Evolutionary conservation across 345 rosid genomes (phyloP).

Genomic region (Euphorbia tirucalli): DNA sequence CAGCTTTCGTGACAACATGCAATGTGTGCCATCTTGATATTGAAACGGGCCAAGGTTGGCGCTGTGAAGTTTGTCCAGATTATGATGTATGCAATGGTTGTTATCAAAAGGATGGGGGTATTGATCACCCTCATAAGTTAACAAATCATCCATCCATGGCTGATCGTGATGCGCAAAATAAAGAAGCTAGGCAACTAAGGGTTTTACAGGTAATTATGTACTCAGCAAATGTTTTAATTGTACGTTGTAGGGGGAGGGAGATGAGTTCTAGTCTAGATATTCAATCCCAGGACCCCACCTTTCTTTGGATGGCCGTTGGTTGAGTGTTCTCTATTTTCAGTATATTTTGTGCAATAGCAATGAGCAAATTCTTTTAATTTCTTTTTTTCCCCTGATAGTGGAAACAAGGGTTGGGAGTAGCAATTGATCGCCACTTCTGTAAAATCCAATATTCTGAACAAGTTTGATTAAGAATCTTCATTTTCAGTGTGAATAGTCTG

Average conservation of each 20-base stretch:
- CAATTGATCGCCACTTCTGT: neutral
- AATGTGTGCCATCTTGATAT: constrained; percentile 80
- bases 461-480: neutral
- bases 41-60: constrained; percentile 99
- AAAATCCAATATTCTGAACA: neutral
- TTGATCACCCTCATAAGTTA: constrained; percentile 95
- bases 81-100: constrained; percentile 91
- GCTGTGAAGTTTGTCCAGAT: constrained; percentile 94
- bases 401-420: neutral
- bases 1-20: constrained; percentile 96
- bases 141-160: constrained; percentile 82
- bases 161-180: constrained; percentile 95
- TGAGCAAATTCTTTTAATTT: neutral
- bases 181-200: constrained; percentile 91
- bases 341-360: neutral
- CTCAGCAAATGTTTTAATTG: neutral
- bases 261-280: too few relatives aligned
- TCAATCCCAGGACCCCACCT: too few relatives aligned
- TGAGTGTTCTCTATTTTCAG: neutral
- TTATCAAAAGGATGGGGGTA: constrained; percentile 70
- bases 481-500: neutral
- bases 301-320: too few relatives aligned
- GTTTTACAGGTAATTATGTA: constrained; percentile 60
- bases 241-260: too few relatives aligned
- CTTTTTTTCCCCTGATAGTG: neutral